Evolutionary conservation across 306 rosid genomes (phyloP).

Genomic region (Ormosia semicastrata): DNA sequence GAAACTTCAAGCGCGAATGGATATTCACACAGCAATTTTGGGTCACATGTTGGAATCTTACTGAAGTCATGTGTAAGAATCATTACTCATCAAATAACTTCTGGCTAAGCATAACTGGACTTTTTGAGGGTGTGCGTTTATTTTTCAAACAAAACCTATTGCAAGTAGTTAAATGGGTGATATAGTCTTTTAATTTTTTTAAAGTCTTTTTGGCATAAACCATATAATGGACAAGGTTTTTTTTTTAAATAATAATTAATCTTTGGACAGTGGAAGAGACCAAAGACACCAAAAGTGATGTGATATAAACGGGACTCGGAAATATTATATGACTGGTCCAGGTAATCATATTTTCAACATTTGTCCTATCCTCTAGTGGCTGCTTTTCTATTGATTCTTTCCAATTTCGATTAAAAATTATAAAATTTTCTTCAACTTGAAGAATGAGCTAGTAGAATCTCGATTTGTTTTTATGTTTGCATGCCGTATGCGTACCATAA

Average conservation of each 20-base stretch:
- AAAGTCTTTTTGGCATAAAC: not conserved
- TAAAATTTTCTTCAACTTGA: not conserved
- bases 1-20: not conserved
- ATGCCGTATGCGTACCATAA: not conserved
- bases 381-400: not conserved
- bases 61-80: not conserved
- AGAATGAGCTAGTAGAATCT: not conserved
- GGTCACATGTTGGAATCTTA: not conserved
- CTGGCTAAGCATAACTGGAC: not conserved
- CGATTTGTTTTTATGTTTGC: not conserved
- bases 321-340: not conserved
- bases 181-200: not conserved
- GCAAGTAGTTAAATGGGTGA: not conserved
- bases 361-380: not conserved
- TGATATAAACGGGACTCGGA: not conserved
- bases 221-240: not conserved
- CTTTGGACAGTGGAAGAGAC: not conserved
- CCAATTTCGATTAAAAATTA: not conserved
- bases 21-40: not conserved
- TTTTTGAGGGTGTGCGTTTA: not conserved
- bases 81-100: not conserved
- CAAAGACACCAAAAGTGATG: not conserved
- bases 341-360: not conserved
- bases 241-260: too few relatives aligned
- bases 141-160: not conserved